A percentile compares a stretch with the other conserved stretches of the same genome.
phyloP scores from a whole-genome alignment of 2,329 filamentous ascomycete species.

The Stenocarpella maydis region DNA sequence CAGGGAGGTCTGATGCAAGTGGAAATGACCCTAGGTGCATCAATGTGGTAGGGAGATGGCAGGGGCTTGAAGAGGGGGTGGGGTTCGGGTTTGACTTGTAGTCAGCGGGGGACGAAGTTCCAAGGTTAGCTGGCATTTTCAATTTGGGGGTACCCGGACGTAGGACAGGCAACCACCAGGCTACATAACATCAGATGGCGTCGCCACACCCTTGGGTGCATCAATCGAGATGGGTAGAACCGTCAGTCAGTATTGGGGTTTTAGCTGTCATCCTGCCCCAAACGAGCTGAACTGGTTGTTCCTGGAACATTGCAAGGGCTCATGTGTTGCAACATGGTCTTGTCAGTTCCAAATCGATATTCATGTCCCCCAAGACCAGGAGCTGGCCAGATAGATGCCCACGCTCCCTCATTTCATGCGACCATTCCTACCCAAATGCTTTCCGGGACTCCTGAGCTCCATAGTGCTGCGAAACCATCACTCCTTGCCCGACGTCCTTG shows the following conservation, averaged over 20 bases:
- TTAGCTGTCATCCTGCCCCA: not conserved
- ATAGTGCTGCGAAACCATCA: not conserved
- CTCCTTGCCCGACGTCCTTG: not conserved
- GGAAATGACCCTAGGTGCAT: not conserved
- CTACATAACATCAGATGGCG: not conserved
- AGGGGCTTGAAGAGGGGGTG: not conserved
- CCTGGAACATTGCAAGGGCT: not conserved
- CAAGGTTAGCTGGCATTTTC: slow-evolving; percentile 23
- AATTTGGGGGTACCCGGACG: no score
- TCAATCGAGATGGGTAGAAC: not conserved
- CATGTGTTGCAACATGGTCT: not conserved
- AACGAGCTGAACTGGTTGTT: not conserved
- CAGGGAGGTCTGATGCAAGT: not conserved
- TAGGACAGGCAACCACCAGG: not conserved
- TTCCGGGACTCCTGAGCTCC: slow-evolving; percentile 15
- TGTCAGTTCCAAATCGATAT: not conserved
- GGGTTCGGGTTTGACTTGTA: slow-evolving; percentile 13
- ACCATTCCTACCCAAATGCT: not conserved
- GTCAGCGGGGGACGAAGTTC: slow-evolving; percentile 6
- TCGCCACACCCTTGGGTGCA: not conserved
- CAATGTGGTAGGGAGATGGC: slow-evolving; percentile 12
- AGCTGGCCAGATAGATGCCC: not conserved
- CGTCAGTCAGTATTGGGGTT: not conserved
- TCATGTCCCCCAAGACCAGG: not conserved
- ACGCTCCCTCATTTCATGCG: not conserved